Conservation (phyloP, 2,329 filamentous ascomycete species). For the Sporothrix brasiliensis region DNA sequence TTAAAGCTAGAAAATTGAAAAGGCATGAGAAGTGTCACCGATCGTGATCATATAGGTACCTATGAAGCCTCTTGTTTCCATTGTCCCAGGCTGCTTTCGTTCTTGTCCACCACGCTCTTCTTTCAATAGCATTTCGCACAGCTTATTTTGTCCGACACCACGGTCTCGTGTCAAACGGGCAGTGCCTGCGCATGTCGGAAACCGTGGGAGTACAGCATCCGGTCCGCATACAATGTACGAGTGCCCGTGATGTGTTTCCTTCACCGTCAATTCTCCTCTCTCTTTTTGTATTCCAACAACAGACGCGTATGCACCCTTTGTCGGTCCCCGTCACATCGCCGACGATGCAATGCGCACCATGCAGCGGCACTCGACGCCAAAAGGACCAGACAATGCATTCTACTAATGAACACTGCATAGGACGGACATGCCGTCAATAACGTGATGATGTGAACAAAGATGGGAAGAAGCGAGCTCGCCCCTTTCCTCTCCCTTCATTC, state of each 20-base stretch:
- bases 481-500: not conserved
- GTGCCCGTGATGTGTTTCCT: slow-evolving; percentile 1
- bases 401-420: not conserved
- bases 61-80: not conserved
- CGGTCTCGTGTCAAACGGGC: not conserved
- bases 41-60: not conserved
- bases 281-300: not conserved
- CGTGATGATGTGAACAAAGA: not conserved
- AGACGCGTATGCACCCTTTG: not conserved
- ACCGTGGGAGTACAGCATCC: not conserved
- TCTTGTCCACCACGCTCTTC: not conserved
- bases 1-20: too few species aligned
- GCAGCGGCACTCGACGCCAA: not conserved
- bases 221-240: not conserved
- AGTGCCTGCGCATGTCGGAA: slow-evolving; percentile 4
- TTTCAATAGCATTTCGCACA: not conserved
- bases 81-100: too few species aligned
- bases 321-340: not conserved
- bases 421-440: not conserved
- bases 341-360: not conserved
- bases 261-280: not conserved
- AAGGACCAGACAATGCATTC: not conserved
- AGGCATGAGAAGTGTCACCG: too few species aligned
- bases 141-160: not conserved
- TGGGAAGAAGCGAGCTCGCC: not conserved